Percentiles rank a stretch among this genome's conserved stretches.
Conservation (phyloP, 139 green algal genomes). For the Tetradesmus lagerheimii region DNA sequence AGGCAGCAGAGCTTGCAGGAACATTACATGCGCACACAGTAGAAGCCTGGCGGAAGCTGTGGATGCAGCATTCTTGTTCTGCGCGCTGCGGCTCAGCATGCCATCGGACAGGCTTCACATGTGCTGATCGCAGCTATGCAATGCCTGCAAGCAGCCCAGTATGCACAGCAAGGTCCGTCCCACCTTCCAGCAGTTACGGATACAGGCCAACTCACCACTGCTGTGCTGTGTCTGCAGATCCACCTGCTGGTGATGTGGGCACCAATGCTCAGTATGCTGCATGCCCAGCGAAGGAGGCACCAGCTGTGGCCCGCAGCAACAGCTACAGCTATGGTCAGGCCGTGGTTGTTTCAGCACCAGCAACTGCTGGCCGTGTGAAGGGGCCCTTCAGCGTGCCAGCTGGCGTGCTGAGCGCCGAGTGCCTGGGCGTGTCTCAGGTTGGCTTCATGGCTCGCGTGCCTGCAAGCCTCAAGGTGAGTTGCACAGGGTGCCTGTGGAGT, state of each 20-base stretch:
- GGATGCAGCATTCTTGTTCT: not conserved
- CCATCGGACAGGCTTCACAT: not conserved
- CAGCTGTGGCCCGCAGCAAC: not conserved
- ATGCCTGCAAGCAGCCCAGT: not conserved
- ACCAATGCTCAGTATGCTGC: constrained; percentile 50
- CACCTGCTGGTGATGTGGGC: constrained; percentile 49
- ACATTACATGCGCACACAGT: not conserved
- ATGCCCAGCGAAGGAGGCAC: constrained; percentile 19
- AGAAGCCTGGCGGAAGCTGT: not conserved
- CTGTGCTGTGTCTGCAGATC: constrained; percentile 51
- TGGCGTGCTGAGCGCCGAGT: constrained; percentile 52
- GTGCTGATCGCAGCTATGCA: not conserved
- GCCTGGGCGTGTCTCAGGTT: constrained; percentile 45
- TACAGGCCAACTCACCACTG: no score
- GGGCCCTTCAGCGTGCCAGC: constrained; percentile 49
- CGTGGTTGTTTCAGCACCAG: not conserved
- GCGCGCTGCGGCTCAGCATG: no score
- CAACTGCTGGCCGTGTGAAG: not conserved
- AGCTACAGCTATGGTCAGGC: constrained; percentile 29
- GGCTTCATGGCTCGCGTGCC: constrained; percentile 53
- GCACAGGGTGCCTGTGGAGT: not conserved
- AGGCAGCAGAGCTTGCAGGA: not conserved
- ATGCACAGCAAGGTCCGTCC: no score
- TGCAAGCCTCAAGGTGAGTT: constrained; percentile 28
- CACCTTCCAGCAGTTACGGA: no score